Evolutionary conservation across 2,329 filamentous ascomycete species (phyloP).

Genomic region (Rutstroemia sydowiana): DNA sequence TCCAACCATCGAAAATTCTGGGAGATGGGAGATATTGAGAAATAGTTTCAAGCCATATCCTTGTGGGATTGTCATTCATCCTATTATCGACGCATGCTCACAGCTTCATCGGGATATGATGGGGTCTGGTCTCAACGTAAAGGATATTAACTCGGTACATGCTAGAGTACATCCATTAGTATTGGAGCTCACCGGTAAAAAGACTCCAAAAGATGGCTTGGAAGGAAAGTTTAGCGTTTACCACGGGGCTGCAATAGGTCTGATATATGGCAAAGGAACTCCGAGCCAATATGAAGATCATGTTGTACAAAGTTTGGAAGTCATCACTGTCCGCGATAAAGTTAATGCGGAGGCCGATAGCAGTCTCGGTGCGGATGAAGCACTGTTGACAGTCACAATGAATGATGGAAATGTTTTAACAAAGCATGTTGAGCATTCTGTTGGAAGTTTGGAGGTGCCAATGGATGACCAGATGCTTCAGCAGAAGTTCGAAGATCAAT

Average conservation of each 20-base stretch:
- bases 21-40: conserved; percentile 43
- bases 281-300: conserved; percentile 44
- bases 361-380: conserved; percentile 36
- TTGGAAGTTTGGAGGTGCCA: conserved; percentile 42
- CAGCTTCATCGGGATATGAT: conserved; percentile 37
- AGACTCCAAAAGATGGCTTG: conserved; percentile 40
- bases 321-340: conserved; percentile 38
- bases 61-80: conserved; percentile 50
- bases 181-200: conserved; percentile 45
- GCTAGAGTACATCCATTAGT: conserved; percentile 44
- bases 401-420: conserved; percentile 32
- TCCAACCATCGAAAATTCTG: not conserved
- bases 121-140: conserved; percentile 24
- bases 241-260: conserved; percentile 43
- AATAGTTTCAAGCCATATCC: conserved; percentile 52
- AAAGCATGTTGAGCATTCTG: conserved; percentile 42
- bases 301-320: conserved; percentile 36
- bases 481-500: conserved; percentile 44
- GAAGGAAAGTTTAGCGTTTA: conserved; percentile 50
- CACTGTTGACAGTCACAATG: conserved; percentile 33
- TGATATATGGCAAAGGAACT: conserved; percentile 43
- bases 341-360: conserved; percentile 38
- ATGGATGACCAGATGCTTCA: conserved; percentile 39
- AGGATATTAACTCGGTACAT: conserved; percentile 35
- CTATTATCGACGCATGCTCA: conserved; percentile 44